Evolutionary conservation across 306 rosid genomes (phyloP).

Genomic region (Datisca glomerata): DNA sequence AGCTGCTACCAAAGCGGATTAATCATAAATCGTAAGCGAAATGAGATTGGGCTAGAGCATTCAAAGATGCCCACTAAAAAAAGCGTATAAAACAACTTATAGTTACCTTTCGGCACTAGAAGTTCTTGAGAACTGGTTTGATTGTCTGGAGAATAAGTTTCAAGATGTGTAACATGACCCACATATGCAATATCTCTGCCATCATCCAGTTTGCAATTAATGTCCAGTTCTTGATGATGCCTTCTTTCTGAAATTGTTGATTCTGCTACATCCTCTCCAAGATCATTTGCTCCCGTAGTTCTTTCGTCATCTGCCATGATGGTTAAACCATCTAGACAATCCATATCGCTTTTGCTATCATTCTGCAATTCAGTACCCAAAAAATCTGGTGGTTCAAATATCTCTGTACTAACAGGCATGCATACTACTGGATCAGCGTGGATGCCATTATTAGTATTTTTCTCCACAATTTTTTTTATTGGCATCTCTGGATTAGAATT

Average conservation of each 20-base stretch:
- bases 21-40: too few relatives aligned
- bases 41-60: too few relatives aligned
- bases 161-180: constrained; percentile 11
- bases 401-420: constrained; percentile 11
- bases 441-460: constrained; percentile 7
- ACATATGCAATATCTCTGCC: constrained; percentile 15
- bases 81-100: neutral
- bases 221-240: constrained; percentile 19
- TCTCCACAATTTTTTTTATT: constrained; percentile 13
- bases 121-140: constrained; percentile 15
- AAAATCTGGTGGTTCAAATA: constrained; percentile 16
- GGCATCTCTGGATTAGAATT: constrained; percentile 24
- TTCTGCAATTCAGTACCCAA: constrained; percentile 19
- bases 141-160: constrained; percentile 22
- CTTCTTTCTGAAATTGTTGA: constrained; percentile 16
- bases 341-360: constrained; percentile 14
- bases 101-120: constrained; percentile 39
- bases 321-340: too few relatives aligned
- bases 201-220: constrained; percentile 7
- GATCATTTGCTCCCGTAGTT: constrained; percentile 6
- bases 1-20: too few relatives aligned
- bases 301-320: constrained; percentile 14
- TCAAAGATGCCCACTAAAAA: too few relatives aligned
- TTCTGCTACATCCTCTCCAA: constrained; percentile 14
- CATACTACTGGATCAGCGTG: constrained; percentile 21